Evolutionary conservation across 116 monocot genomes (phyloP), one percentile per base, ranked within the genome.

Genomic region (Papilionanthe hybrid): DNA sequence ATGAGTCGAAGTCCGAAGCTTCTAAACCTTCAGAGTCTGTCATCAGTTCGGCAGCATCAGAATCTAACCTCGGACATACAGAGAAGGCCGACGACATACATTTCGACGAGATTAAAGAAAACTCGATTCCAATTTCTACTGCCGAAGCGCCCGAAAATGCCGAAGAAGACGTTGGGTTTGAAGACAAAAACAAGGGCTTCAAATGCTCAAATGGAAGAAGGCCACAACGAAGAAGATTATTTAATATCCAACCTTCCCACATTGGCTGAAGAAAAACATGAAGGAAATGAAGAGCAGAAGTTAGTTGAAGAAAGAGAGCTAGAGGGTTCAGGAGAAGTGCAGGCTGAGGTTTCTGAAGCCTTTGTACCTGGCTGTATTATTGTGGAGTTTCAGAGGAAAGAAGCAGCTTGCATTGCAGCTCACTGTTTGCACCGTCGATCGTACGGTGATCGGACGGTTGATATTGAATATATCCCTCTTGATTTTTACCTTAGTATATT

Each of bases 341-440:
- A 71, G 44, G 25, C 55, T 68, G 11, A 15, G 12, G 66, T 77
- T 30, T 11, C 50, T 12, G 74, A 79, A 68, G 13, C 75, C 18
- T 86, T 95, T 68, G 91, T 88, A 79, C 80, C 87, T 15, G 93
- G 92, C 23, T 83, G 81, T 72, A 75, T 95, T 69, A 81, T 99
- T 67, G 93, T 99, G 23, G 95, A 99, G 80, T 99, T 95, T 83
- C 22, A 85, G 75, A 89, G 99, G 68, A 76, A 84, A 79, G 95
- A 99, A 77, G 89, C 92, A 5, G 75, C 92, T 45, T 88, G 86
- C 63, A 78, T 66, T 68, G 95, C 99, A 6, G 95, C 92, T 67
- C 95, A 89, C 79, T 87, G 80, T 81, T 85, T 99, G 83, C 89
- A 95, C 76, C 86, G 89, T 5, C 83, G 95, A 78, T 77, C 79